phyloP scores from a whole-genome alignment of 2,329 filamentous ascomycete species.

The Geosmithia flava region DNA sequence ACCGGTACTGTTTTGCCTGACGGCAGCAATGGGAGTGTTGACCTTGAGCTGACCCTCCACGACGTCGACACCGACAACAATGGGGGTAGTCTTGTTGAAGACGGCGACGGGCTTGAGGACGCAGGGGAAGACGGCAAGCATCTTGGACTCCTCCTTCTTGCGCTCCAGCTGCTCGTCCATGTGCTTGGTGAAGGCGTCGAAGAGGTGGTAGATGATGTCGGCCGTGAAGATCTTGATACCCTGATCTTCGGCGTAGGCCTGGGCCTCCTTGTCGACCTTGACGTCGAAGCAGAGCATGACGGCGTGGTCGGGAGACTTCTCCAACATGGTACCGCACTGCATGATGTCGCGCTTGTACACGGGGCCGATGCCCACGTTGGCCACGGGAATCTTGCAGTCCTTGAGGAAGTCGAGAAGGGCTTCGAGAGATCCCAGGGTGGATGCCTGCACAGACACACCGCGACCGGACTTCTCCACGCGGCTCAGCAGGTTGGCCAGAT shows the following conservation, averaged over 20 bases:
- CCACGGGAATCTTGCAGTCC: slow-evolving; percentile 91
- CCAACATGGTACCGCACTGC: slow-evolving; percentile 89
- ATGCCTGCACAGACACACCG: slow-evolving; percentile 94
- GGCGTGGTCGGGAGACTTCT: slow-evolving; percentile 90
- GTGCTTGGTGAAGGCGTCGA: slow-evolving; percentile 92
- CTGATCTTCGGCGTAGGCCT: slow-evolving; percentile 80
- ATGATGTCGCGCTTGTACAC: slow-evolving; percentile 98
- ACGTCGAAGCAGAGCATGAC: slow-evolving; percentile 99
- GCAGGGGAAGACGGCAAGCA: slow-evolving; percentile 93
- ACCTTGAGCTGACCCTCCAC: slow-evolving; percentile 77
- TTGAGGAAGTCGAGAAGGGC: slow-evolving; percentile 93
- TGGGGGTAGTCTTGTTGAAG: slow-evolving; percentile 96
- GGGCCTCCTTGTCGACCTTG: slow-evolving; percentile 95
- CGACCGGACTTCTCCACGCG: slow-evolving; percentile 85
- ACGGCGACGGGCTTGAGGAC: slow-evolving; percentile 81
- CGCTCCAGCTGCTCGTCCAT: slow-evolving; percentile 78
- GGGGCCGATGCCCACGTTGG: slow-evolving; percentile 93
- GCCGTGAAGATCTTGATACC: slow-evolving; percentile 97
- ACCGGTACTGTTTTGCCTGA: slow-evolving; percentile 73
- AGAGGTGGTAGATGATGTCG: slow-evolving; percentile 98
- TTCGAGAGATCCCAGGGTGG: slow-evolving; percentile 92
- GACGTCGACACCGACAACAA: slow-evolving; percentile 91
- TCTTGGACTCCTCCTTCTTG: slow-evolving; percentile 93
- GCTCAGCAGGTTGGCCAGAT: slow-evolving; percentile 82
- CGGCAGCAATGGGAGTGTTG: slow-evolving; percentile 79